These are phyloP conservation scores for Eremochloa ophiuroides DNA, from an alignment of 176 grass and related monocot species.

Conservation along the genomic window DNA sequence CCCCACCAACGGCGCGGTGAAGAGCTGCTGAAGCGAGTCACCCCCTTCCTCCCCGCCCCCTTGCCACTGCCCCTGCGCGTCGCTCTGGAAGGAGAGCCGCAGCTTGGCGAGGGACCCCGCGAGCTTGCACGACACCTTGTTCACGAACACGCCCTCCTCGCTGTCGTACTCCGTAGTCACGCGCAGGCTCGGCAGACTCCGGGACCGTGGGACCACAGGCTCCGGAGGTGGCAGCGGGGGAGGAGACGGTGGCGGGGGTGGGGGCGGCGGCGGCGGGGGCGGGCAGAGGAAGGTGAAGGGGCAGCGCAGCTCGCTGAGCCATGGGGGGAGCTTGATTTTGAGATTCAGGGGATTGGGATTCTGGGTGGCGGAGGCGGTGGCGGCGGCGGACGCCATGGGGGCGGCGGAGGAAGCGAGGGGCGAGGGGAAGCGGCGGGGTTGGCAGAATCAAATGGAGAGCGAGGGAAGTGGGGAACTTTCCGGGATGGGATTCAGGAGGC, in stretches of 20 bases:
- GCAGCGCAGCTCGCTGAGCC: slow-evolving; percentile 28
- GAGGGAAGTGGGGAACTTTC: slow-evolving; percentile 26
- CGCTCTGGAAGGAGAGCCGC: slow-evolving; percentile 83
- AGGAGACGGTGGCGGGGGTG: neutral
- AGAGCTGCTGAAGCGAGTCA: slow-evolving; percentile 29
- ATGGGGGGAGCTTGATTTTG: slow-evolving; percentile 31
- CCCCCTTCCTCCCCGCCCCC: neutral
- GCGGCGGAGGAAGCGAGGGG: slow-evolving; percentile 22
- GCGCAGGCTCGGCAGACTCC: slow-evolving; percentile 38
- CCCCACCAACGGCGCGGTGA: slow-evolving; percentile 48
- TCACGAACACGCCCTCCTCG: slow-evolving; percentile 51
- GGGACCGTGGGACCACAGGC: neutral
- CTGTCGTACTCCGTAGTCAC: slow-evolving; percentile 90
- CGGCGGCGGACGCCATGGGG: slow-evolving; percentile 14
- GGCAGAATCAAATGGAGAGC: slow-evolving; percentile 25
- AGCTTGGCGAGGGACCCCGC: slow-evolving; percentile 78
- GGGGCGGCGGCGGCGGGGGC: neutral
- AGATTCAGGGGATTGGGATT: slow-evolving; percentile 31
- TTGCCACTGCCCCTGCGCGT: slow-evolving; percentile 28
- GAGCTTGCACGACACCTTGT: slow-evolving; percentile 96
- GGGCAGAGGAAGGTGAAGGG: slow-evolving; percentile 41
- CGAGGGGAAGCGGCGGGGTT: slow-evolving; percentile 14
- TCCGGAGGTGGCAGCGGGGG: slow-evolving; percentile 5
- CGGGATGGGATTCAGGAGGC: neutral
- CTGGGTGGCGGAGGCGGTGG: neutral